Evolutionary conservation across 2,329 filamentous ascomycete species (phyloP), one percentile per base, ranked within the genome.

Genomic region (Scleromitrula shiraiana): DNA sequence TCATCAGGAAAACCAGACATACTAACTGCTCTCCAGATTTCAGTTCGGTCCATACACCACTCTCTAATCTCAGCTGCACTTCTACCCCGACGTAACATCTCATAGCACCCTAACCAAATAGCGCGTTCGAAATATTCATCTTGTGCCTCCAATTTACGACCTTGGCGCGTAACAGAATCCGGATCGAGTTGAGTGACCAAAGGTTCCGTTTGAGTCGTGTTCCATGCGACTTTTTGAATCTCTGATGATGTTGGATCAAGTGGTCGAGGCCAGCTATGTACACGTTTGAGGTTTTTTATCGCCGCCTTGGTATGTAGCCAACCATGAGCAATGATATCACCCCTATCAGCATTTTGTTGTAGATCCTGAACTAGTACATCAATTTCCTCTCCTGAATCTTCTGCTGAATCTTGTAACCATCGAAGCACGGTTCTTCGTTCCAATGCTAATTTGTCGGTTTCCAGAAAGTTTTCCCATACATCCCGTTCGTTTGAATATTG

Each of bases 101-200:
- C 88, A 71, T 89, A 97, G 67, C 88, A 93, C n/a, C 87, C 85
- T 52, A 90, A 76, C 90, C 93, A 97, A 39, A 95, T 86, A 2
- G 89, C 85, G 45, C 84, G 80, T 68, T 98, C 93, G 53, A 91
- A 93, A 60, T 83, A 90, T 55, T 88, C 82, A 62, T 98, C 93
- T 59, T 90, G 80, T 20, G 82, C 78, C 62, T 95, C 85, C 33
- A 97, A 71, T 41, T 76, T 80, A 46, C 86, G 79, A 41, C 75
- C 76, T 65, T 97, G 90, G 52, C 93, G 79, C 30, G 81, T 82
- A n/a, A 82, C 74, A 5, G 89, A 88, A 70, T 98, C 93, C 0
- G 93, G 93, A 60, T 98, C 93, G 27, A 98, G 74, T 58, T 95
- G 88, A 1, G 88, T 94, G 45, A 95, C 80, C 2, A 95, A 68